Conservation (phyloP, 83 land plant genomes). For the Thuja plicata region DNA sequence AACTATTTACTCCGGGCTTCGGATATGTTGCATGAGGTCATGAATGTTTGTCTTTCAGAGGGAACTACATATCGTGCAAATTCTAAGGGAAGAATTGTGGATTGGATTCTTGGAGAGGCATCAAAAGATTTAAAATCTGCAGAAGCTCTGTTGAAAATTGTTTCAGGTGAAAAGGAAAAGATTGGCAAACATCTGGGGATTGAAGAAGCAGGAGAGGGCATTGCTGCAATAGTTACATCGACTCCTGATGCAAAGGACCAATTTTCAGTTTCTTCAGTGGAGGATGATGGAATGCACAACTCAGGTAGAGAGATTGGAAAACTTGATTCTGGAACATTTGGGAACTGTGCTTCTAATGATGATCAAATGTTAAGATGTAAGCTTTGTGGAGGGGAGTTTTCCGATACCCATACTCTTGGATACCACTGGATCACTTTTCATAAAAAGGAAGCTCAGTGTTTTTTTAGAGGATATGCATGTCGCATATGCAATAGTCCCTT, state of each 20-base stretch:
- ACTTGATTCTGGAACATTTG: slow-evolving; percentile 1
- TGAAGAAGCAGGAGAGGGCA: slow-evolving; percentile 17
- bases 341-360: slow-evolving; percentile 14
- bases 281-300: slow-evolving; percentile 4
- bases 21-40: slow-evolving; percentile 66
- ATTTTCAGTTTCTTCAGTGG: not conserved
- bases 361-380: slow-evolving; percentile 41
- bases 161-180: slow-evolving; percentile 60
- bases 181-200: slow-evolving; percentile 48
- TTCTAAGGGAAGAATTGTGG: slow-evolving; percentile 44
- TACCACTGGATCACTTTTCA: slow-evolving; percentile 69
- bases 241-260: slow-evolving; percentile 14
- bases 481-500: slow-evolving; percentile 70
- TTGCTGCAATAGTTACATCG: not conserved
- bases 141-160: slow-evolving; percentile 44
- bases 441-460: slow-evolving; percentile 79
- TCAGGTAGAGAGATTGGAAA: not conserved
- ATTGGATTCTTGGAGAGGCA: slow-evolving; percentile 57
- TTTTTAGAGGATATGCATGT: slow-evolving; percentile 86
- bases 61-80: slow-evolving; percentile 30
- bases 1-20: slow-evolving; percentile 53
- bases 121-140: slow-evolving; percentile 42
- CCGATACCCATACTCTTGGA: slow-evolving; percentile 58
- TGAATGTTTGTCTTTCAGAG: slow-evolving; percentile 52
- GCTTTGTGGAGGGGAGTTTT: slow-evolving; percentile 60